Percentiles rank a stretch among this genome's conserved stretches.
Evolutionary conservation across 2,329 filamentous ascomycete species (phyloP).

Genomic region (Dothidotthia symphoricarpi): DNA sequence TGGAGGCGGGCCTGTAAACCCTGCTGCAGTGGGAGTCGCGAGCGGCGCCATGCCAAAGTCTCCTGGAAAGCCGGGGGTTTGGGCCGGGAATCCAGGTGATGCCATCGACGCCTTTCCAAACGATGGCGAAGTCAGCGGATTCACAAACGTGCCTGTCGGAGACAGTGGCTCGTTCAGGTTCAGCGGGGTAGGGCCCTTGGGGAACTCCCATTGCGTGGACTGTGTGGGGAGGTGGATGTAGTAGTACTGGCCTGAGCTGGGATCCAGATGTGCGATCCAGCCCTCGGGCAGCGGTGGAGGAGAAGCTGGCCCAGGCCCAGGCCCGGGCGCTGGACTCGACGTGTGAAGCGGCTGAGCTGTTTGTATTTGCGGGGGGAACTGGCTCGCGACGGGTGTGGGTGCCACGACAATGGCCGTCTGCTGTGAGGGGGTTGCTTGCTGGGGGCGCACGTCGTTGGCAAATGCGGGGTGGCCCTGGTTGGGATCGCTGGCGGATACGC

Average conservation of each 20-base stretch:
- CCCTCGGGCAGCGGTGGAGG: conserved; percentile 93
- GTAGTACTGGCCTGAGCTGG: conserved; percentile 96
- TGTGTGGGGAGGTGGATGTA: conserved; percentile 96
- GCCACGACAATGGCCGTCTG: conserved; percentile 33
- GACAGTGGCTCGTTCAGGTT: conserved; percentile 84
- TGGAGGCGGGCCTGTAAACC: conserved; percentile 85
- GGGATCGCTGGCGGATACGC: conserved; percentile 38
- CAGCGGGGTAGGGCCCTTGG: conserved; percentile 88
- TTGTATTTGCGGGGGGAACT: conserved; percentile 25
- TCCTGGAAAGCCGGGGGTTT: conserved; percentile 80
- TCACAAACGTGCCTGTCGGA: conserved; percentile 61
- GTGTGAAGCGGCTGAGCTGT: conserved; percentile 29
- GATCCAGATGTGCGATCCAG: conserved; percentile 96
- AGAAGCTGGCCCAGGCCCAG: conserved; percentile 68
- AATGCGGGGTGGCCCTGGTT: conserved; percentile 78
- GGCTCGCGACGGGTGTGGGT: conserved; percentile 32
- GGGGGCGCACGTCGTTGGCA: conserved; percentile 72
- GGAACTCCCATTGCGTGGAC: conserved; percentile 98
- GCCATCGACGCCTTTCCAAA: conserved; percentile 63
- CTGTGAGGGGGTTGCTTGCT: conserved; percentile 46
- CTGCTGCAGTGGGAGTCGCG: conserved; percentile 72
- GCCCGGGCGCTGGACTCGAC: conserved; percentile 54
- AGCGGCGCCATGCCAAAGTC: conserved; percentile 78
- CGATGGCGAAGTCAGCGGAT: conserved; percentile 46
- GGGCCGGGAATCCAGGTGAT: conserved; percentile 79